phyloP scores from a whole-genome alignment of 352 stramenopile genomes.

The Phytophthora hybrid region DNA sequence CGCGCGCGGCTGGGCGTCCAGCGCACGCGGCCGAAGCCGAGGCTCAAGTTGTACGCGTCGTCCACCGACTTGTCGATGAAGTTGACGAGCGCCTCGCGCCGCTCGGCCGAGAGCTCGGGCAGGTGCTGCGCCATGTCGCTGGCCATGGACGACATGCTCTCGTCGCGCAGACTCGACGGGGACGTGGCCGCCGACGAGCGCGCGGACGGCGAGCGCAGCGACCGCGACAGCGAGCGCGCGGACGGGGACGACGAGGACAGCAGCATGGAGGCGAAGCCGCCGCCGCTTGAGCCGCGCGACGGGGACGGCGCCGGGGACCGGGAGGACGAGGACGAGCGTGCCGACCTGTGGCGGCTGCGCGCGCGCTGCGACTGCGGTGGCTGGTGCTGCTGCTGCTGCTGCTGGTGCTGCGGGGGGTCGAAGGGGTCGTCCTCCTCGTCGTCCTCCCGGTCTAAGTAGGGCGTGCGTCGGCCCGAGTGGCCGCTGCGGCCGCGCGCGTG shows the following conservation, averaged over 20 bases:
- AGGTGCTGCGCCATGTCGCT: constrained; percentile 35
- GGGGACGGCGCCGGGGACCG: constrained; percentile 18
- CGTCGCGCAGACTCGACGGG: constrained; percentile 41
- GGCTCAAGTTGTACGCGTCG: constrained; percentile 83
- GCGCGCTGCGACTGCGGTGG: constrained; percentile 25
- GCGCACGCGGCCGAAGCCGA: constrained; percentile 76
- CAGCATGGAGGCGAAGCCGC: constrained; percentile 21
- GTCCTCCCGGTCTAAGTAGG: constrained; percentile 38
- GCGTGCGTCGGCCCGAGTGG: constrained; percentile 12
- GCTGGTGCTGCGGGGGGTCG: constrained; percentile 31
- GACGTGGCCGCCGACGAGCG: constrained; percentile 38
- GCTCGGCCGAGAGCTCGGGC: constrained; percentile 50
- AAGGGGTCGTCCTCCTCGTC: constrained; percentile 39
- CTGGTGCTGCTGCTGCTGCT: constrained; percentile 33
- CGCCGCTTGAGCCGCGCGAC: constrained; percentile 9
- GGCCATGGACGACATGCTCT: constrained; percentile 35
- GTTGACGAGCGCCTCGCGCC: constrained; percentile 59
- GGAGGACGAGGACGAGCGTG: constrained; percentile 7
- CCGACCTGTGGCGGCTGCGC: constrained; percentile 15
- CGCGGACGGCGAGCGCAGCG: constrained; percentile 15
- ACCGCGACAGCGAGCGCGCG: constrained; percentile 21
- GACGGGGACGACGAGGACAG: constrained; percentile 5
- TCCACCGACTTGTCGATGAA: constrained; percentile 84
- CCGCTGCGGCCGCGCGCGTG: constrained; percentile 1
- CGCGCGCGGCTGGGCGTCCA: constrained; percentile 74